Percentiles rank a stretch among this genome's conserved stretches.
Conservation (phyloP, 345 rosid genomes). For the Mallotus nudiflorus region DNA sequence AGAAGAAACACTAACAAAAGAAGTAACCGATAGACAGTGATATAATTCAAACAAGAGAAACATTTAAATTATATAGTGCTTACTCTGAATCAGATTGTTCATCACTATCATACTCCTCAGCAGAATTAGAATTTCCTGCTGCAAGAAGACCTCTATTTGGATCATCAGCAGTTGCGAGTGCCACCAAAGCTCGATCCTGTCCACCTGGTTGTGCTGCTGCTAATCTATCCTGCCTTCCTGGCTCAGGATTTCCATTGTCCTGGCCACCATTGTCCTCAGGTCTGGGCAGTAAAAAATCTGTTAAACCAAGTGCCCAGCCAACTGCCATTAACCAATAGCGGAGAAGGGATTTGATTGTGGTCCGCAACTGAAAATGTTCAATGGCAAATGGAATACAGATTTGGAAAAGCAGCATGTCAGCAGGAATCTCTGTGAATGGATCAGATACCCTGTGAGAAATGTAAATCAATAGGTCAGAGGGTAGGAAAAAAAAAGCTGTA, state of each 20-base stretch:
- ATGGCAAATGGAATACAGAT: constrained; percentile 97
- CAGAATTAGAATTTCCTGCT: constrained; percentile 39
- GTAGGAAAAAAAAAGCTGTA: constrained; percentile 6
- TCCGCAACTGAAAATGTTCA: constrained; percentile 87
- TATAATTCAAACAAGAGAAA: constrained; percentile 7
- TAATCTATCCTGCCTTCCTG: constrained; percentile 68
- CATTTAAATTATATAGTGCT: constrained; percentile 29
- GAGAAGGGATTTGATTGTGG: constrained; percentile 84
- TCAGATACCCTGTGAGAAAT: constrained; percentile 76
- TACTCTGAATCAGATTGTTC: constrained; percentile 93
- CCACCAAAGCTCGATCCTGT: constrained; percentile 65
- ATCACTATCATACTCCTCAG: constrained; percentile 73
- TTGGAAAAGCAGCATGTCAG: constrained; percentile 96
- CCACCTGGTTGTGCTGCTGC: constrained; percentile 56
- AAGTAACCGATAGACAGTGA: not conserved
- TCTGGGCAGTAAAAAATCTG: constrained; percentile 81
- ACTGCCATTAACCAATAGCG: constrained; percentile 90
- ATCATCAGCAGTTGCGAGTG: constrained; percentile 52
- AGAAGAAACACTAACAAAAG: not conserved
- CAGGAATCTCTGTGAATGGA: constrained; percentile 98
- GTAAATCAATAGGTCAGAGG: constrained; percentile 4
- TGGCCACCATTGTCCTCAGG: constrained; percentile 73
- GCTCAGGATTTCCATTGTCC: constrained; percentile 74
- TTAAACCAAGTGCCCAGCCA: constrained; percentile 91
- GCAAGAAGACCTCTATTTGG: constrained; percentile 45